phyloP scores from a whole-genome alignment of 1,284 basidiomycete species.

The Phellopilus nigrolimitatus region DNA sequence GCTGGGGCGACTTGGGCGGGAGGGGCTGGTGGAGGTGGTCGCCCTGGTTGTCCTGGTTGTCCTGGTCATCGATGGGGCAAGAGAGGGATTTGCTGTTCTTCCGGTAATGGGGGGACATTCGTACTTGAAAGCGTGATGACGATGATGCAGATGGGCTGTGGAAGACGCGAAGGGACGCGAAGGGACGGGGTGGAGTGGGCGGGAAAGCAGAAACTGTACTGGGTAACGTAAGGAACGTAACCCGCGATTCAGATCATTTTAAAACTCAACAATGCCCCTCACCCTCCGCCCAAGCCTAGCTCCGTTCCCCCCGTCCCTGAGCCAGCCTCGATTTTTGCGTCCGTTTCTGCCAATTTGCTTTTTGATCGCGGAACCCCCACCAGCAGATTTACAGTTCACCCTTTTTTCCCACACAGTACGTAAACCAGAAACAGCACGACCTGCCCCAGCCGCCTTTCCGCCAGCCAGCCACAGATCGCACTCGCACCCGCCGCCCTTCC shows the following conservation, averaged over 20 bases:
- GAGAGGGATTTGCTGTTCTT: background rate
- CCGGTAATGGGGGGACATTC: no score
- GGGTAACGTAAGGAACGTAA: no score
- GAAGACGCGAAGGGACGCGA: background rate
- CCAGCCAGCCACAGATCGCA: no score
- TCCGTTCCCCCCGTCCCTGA: background rate
- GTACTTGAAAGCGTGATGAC: no score
- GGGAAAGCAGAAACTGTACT: background rate
- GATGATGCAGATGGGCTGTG: background rate
- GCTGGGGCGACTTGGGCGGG: constrained; percentile 1
- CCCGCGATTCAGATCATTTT: background rate
- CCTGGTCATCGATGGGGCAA: no score
- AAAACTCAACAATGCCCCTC: background rate
- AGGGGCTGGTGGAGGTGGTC: background rate
- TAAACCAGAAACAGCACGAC: no score
- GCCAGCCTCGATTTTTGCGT: background rate
- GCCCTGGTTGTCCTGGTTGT: background rate
- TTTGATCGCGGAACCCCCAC: no score
- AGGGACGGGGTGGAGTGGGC: no score
- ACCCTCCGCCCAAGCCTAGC: background rate
- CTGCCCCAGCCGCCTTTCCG: no score
- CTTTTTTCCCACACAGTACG: no score
- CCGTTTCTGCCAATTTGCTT: background rate
- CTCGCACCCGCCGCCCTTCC: no score
- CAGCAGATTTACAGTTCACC: no score